Base-by-base conservation (phyloP, 2,329 filamentous ascomycete genomes). In the Ploettnerulaceae sp. region DNA sequence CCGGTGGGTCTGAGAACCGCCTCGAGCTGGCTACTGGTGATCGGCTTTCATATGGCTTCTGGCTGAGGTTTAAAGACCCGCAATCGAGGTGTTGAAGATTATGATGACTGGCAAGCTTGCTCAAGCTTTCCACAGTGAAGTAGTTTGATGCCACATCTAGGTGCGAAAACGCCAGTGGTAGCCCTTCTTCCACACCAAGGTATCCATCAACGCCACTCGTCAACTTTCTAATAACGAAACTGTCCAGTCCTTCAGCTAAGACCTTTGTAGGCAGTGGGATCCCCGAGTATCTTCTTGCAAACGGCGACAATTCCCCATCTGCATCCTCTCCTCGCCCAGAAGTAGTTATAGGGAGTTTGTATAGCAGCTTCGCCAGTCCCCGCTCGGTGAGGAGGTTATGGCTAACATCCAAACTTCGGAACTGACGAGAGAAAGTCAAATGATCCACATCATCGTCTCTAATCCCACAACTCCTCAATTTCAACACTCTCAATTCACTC, bases 371-470 rank as follows among this genome's bases (percentile, higher is more conserved):
- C 7, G 41, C 40, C 2, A 55, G 28, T 1, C 54, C 52, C 26
- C 39, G 37, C 25, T 54, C 46, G 5, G 54, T 55, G 31, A 57
- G 45, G 25, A 53, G 46, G 17, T 57, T 57, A 9, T 49, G 36
- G 28, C 49, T 53, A 9, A 57, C 35, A 45, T 57, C 54, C 24
- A 57, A 21, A 39, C 54, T 57, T 24, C 50, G 47, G n/a, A 56
- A 34, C 3, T 21, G 31, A 15, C 36, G 25, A 2, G 49, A 32
- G 9, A 57, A 56, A 9, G 22, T 35, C 24, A 57, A 25, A 20
- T 45, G 38, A 3, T 53, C 49, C 3, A 52, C 21, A 39, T 57
- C 51, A 18, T 53, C 47, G 29, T 57, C 55, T 33, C 51, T 47
- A 8, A 57, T 29, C 3, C 48, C 51, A 38, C 53, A 57, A 26